Evolutionary conservation across 352 stramenopile species (phyloP).

Genomic region (Globisporangium cederbergense): DNA sequence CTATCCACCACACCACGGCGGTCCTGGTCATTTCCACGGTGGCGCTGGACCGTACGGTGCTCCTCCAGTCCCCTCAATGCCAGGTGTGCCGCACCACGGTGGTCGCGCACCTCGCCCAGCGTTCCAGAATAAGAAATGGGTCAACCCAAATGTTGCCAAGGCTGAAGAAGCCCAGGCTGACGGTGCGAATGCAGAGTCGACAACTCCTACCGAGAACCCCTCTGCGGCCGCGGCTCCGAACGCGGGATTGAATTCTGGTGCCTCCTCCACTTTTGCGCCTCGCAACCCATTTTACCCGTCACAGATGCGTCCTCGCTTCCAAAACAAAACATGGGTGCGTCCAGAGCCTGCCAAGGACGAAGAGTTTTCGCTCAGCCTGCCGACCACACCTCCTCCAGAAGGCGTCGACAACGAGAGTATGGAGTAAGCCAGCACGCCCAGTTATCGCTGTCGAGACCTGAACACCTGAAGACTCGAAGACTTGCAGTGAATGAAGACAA

Average conservation of each 20-base stretch:
- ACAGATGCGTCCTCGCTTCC: conserved; percentile 78
- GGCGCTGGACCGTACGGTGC: conserved; percentile 16
- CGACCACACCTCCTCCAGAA: conserved; percentile 67
- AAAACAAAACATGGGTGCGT: conserved; percentile 88
- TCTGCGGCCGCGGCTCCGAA: conserved; percentile 7
- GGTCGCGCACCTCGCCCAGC: conserved; percentile 40
- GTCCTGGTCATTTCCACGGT: conserved; percentile 18
- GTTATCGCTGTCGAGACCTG: not conserved
- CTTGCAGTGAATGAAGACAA: not conserved
- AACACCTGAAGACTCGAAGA: no score
- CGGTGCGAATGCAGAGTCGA: conserved; percentile 19
- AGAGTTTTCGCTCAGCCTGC: conserved; percentile 69
- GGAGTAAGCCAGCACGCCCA: conserved; percentile 4
- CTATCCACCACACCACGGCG: conserved; percentile 43
- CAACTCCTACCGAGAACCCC: conserved; percentile 5
- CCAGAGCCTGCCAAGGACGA: conserved; percentile 67
- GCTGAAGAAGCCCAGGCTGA: conserved; percentile 25
- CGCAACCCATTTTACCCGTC: conserved; percentile 66
- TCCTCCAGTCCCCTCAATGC: conserved; percentile 23
- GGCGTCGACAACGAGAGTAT: conserved; percentile 24
- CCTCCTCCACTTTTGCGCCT: conserved; percentile 37
- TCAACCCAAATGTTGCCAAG: conserved; percentile 78
- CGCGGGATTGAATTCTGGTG: conserved; percentile 27
- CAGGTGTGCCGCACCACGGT: conserved; percentile 4
- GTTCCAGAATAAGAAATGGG: conserved; percentile 85